Evolutionary conservation across 1,284 basidiomycete genomes (phyloP), one percentile per base, ranked within the genome.

Genomic region (Rhodotorula sp.): DNA sequence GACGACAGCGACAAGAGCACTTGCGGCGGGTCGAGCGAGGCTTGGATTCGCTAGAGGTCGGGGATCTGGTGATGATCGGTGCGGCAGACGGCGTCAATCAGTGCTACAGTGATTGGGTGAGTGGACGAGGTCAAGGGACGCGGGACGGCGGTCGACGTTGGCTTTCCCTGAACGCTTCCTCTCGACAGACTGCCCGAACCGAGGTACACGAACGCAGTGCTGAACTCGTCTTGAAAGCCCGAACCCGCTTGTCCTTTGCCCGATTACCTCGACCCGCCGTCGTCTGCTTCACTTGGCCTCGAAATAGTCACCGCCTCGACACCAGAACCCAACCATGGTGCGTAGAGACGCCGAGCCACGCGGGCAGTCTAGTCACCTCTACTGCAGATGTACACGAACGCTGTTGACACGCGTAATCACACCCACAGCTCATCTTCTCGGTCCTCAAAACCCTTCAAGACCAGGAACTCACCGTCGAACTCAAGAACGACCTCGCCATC

Each of bases 401-500:
- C 14, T 53, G n/a, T 5, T n/a, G 51, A 15, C 51, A 6, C 48
- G 18, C 2, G 48, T 42, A 1, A 12, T 49, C 29, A 14, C 17
- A 4, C 42, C 12, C 42, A 45, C 79, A 95, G 93, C 87, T 95
- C 77, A 95, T 95, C 78, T 95, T 95, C 83, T 95, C 93, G 60
- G 94, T 98, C 57, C 99, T 99, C 89, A 99, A 99, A 84, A 99
- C 95, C 22, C 87, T 99, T 62, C 98, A 95, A 30, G 73, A 71
- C 24, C 78, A 79, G 46, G 76, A 78, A 68, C 93, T 97, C 78
- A 96, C 93, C 24, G 94, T 99, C 77, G 95, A 99, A 82, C 89
- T 99, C 79, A 99, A 99, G 84, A 99, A 99, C 83, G 95, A 99
- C 82, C 88, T 99, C 65, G 94, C 91, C 26, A 95, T 99, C 80